Evolutionary conservation across 768 basidiomycete genomes (phyloP).

Genomic region (Phaffia australis): DNA sequence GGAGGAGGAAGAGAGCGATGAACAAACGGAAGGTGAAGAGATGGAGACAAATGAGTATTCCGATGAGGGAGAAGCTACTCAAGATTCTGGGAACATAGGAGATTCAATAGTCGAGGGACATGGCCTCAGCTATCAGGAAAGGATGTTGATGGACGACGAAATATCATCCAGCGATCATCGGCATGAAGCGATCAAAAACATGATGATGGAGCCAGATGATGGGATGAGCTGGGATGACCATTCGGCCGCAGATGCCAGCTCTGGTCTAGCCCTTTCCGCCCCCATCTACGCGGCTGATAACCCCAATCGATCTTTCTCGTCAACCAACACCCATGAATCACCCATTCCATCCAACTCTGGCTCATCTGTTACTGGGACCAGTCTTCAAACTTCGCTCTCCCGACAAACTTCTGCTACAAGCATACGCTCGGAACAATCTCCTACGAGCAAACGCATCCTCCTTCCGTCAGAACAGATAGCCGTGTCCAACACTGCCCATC

Average conservation of each 20-base stretch:
- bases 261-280: background rate
- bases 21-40: background rate
- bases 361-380: slow-evolving; percentile 1
- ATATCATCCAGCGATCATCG: slow-evolving; percentile 34
- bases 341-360: background rate
- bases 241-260: slow-evolving; percentile 41
- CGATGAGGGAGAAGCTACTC: slow-evolving; percentile 16
- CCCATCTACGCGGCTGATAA: too few species aligned
- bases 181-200: slow-evolving; percentile 8
- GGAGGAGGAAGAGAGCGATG: slow-evolving; percentile 25
- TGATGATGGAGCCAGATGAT: slow-evolving; percentile 55
- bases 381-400: background rate
- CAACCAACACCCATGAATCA: background rate
- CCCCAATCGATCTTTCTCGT: background rate
- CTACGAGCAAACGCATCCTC: background rate
- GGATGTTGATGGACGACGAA: slow-evolving; percentile 17
- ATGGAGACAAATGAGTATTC: slow-evolving; percentile 7
- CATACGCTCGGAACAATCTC: background rate
- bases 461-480: background rate
- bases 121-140: slow-evolving; percentile 18
- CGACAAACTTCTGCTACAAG: background rate
- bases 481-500: background rate
- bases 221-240: slow-evolving; percentile 80
- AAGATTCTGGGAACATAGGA: background rate
- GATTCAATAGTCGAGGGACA: background rate